Evolutionary conservation across 2,329 filamentous ascomycete genomes (phyloP).

Genomic region (Aureobasidium sp.): DNA sequence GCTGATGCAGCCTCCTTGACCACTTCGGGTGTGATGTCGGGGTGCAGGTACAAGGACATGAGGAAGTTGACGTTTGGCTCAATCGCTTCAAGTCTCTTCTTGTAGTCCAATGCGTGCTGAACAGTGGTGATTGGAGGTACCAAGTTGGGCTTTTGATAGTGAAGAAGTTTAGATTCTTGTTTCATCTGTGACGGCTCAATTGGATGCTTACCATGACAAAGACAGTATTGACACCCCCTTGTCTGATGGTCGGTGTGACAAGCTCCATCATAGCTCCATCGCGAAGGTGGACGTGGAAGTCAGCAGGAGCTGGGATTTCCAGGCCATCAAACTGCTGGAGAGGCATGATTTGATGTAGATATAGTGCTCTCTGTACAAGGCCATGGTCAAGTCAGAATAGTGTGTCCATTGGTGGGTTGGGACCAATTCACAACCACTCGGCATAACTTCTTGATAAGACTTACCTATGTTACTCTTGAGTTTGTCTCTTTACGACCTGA

Average conservation of each 20-base stretch:
- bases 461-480: neutral
- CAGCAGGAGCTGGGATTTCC: constrained; percentile 40
- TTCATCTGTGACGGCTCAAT: neutral
- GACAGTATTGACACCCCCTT: constrained; percentile 44
- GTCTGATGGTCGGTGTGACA: constrained; percentile 42
- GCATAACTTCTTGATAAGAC: neutral
- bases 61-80: constrained; percentile 42
- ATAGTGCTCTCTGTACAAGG: neutral
- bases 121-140: constrained; percentile 43
- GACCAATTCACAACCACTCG: neutral
- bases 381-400: neutral
- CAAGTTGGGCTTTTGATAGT: constrained; percentile 37
- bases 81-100: constrained; percentile 33
- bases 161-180: neutral
- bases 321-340: constrained; percentile 35
- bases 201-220: constrained; percentile 41
- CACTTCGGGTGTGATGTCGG: constrained; percentile 38
- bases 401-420: neutral
- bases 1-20: constrained; percentile 65
- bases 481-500: neutral
- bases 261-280: constrained; percentile 44
- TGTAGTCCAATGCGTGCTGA: constrained; percentile 38
- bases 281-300: constrained; percentile 44
- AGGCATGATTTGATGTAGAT: constrained; percentile 21
- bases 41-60: constrained; percentile 44